Evolutionary conservation across 2,329 filamentous ascomycete species (phyloP).

Genomic region (Ramularia collo-cygni): DNA sequence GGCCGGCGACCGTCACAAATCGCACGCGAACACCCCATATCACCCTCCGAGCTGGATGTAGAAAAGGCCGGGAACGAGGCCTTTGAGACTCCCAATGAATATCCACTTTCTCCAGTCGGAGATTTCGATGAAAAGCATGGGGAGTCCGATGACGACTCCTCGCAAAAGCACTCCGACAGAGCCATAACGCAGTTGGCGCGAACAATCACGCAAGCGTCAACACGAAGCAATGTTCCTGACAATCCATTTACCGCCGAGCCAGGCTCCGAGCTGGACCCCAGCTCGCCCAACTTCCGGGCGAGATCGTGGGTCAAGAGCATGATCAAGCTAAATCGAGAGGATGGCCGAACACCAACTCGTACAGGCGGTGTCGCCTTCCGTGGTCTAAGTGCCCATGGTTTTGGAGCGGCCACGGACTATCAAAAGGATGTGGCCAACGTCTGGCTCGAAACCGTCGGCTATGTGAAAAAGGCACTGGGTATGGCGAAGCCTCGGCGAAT

Average conservation of each 20-base stretch:
- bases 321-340: slow-evolving; percentile 39
- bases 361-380: slow-evolving; percentile 43
- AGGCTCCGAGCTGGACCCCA: slow-evolving; percentile 41
- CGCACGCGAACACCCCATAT: slow-evolving; percentile 1
- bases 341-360: slow-evolving; percentile 36
- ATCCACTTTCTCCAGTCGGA: no score
- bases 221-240: slow-evolving; percentile 31
- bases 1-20: not conserved
- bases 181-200: slow-evolving; percentile 44
- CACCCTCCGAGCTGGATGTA: slow-evolving; percentile 6
- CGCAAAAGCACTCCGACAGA: slow-evolving; percentile 9
- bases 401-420: slow-evolving; percentile 43
- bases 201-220: slow-evolving; percentile 35
- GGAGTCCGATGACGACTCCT: slow-evolving; percentile 17
- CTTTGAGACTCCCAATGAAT: slow-evolving; percentile 11
- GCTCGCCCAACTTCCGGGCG: slow-evolving; percentile 41
- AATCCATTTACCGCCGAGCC: slow-evolving; percentile 36
- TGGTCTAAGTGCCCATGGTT: slow-evolving; percentile 44
- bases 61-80: slow-evolving; percentile 23
- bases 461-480: slow-evolving; percentile 31
- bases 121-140: slow-evolving; percentile 11
- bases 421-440: slow-evolving; percentile 46
- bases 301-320: slow-evolving; percentile 45
- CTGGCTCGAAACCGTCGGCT: slow-evolving; percentile 35
- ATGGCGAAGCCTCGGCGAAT: slow-evolving; percentile 28